Conservation (phyloP, 2,329 filamentous ascomycete genomes). For the Alternaria sp. region DNA sequence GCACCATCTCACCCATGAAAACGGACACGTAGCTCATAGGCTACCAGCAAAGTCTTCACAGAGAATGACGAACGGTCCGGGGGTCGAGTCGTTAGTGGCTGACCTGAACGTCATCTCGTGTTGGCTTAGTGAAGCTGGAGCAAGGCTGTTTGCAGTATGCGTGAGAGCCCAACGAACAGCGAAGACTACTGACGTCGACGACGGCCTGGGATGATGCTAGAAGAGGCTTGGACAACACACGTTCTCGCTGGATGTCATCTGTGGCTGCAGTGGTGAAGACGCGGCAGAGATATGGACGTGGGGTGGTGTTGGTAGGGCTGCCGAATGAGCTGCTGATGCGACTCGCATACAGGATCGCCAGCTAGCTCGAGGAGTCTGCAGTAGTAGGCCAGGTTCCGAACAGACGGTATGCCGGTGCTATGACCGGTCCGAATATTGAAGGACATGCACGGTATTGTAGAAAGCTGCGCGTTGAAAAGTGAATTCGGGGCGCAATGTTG, state of each 20-base stretch:
- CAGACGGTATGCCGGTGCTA: slow-evolving; percentile 1
- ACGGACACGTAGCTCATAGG: slow-evolving; percentile 46
- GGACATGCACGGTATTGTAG: not conserved
- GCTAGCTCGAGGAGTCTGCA: slow-evolving; percentile 11
- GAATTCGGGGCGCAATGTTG: not conserved
- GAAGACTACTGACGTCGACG: slow-evolving; percentile 4
- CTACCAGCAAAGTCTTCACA: slow-evolving; percentile 32
- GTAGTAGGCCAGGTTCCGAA: not conserved
- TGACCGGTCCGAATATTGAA: not conserved
- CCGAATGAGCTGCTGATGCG: slow-evolving; percentile 28
- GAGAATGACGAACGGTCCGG: slow-evolving; percentile 23
- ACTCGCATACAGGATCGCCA: slow-evolving; percentile 27
- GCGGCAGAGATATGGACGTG: slow-evolving; percentile 1
- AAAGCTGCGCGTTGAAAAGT: not conserved
- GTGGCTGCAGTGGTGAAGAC: slow-evolving; percentile 1
- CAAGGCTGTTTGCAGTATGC: slow-evolving; percentile 22
- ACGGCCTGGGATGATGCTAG: slow-evolving; percentile 15
- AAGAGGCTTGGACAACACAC: slow-evolving; percentile 28
- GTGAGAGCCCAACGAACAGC: slow-evolving; percentile 11
- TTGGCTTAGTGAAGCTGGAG: slow-evolving; percentile 22
- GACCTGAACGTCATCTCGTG: slow-evolving; percentile 25
- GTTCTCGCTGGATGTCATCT: slow-evolving; percentile 3
- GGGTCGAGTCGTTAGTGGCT: slow-evolving; percentile 28
- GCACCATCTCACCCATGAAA: slow-evolving; percentile 33
- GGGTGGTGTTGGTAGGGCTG: slow-evolving; percentile 29